A percentile compares a stretch with the other conserved stretches of the same genome.
These are phyloP conservation scores for Paracamarosporium sp. DNA, from an alignment of 2,329 filamentous ascomycete genomes.

Conservation along the genomic window DNA sequence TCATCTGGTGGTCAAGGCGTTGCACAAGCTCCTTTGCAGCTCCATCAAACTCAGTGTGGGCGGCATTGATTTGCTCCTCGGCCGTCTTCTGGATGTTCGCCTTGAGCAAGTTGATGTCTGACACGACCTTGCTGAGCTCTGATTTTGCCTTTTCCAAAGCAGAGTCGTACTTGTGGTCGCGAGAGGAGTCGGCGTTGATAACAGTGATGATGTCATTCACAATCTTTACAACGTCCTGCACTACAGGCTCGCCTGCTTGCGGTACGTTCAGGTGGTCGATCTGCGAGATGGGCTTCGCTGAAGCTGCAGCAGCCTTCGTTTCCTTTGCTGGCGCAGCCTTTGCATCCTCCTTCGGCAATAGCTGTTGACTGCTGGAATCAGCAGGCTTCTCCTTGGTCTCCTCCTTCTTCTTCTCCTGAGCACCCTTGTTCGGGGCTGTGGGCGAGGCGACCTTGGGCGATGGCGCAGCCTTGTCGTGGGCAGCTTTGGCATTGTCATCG, in stretches of 20 bases:
- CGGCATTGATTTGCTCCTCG: slow-evolving; percentile 74
- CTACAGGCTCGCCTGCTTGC: slow-evolving; percentile 81
- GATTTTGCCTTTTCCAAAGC: slow-evolving; percentile 86
- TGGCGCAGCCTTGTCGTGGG: slow-evolving; percentile 13
- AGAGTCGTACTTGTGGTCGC: slow-evolving; percentile 74
- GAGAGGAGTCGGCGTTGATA: slow-evolving; percentile 82
- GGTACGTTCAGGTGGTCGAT: slow-evolving; percentile 81
- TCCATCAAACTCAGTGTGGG: slow-evolving; percentile 80
- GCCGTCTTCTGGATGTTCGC: slow-evolving; percentile 72
- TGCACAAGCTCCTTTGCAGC: slow-evolving; percentile 87
- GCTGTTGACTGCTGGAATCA: slow-evolving; percentile 22
- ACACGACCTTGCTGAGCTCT: slow-evolving; percentile 78
- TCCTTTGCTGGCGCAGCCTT: slow-evolving; percentile 33
- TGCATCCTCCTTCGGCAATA: slow-evolving; percentile 25
- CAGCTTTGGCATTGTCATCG: slow-evolving; percentile 53
- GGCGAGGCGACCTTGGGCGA: slow-evolving; percentile 36
- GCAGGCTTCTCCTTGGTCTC: slow-evolving; percentile 34
- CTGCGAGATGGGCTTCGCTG: slow-evolving; percentile 53
- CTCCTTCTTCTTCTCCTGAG: slow-evolving; percentile 40
- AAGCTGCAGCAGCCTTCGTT: slow-evolving; percentile 15
- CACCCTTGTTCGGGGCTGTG: slow-evolving; percentile 22
- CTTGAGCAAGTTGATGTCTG: slow-evolving; percentile 79
- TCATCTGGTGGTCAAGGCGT: slow-evolving; percentile 84
- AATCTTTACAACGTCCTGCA: slow-evolving; percentile 93
- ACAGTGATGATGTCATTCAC: slow-evolving; percentile 95